phyloP scores from a whole-genome alignment of 2,329 filamentous ascomycete genomes.

The Colletotrichum eremochloae region DNA sequence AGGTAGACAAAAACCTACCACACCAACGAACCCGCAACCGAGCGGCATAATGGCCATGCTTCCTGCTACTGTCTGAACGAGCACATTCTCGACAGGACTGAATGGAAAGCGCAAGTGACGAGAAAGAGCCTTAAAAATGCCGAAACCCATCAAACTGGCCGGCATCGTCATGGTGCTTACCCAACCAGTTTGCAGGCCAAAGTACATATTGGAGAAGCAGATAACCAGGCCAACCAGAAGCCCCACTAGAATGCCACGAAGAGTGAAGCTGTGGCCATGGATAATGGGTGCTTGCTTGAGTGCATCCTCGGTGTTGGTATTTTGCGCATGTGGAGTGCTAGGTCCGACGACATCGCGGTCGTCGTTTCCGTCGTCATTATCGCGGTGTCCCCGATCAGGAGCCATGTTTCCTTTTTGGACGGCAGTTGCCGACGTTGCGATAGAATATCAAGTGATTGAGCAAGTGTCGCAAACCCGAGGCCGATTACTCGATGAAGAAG shows the following conservation, averaged over 20 bases:
- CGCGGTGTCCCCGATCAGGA: slow-evolving; percentile 25
- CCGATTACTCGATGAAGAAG: neutral
- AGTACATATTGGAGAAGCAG: slow-evolving; percentile 98
- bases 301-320: neutral
- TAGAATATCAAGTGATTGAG: neutral
- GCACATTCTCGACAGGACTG: slow-evolving; percentile 93
- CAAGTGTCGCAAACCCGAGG: neutral
- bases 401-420: slow-evolving; percentile 15
- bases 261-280: slow-evolving; percentile 80
- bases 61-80: slow-evolving; percentile 95
- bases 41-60: slow-evolving; percentile 97
- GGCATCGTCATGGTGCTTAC: slow-evolving; percentile 94
- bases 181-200: slow-evolving; percentile 88
- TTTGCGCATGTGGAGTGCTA: neutral
- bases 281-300: slow-evolving; percentile 38
- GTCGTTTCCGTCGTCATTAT: neutral
- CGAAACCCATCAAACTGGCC: slow-evolving; percentile 92
- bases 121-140: slow-evolving; percentile 86
- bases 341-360: neutral
- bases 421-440: neutral
- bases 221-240: slow-evolving; percentile 89
- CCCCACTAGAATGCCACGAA: slow-evolving; percentile 84
- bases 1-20: slow-evolving; percentile 61
- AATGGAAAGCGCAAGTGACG: slow-evolving; percentile 84
- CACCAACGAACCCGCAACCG: slow-evolving; percentile 94